Conservation (phyloP, 2,329 filamentous ascomycete genomes). For the Colletotrichum filicis region DNA sequence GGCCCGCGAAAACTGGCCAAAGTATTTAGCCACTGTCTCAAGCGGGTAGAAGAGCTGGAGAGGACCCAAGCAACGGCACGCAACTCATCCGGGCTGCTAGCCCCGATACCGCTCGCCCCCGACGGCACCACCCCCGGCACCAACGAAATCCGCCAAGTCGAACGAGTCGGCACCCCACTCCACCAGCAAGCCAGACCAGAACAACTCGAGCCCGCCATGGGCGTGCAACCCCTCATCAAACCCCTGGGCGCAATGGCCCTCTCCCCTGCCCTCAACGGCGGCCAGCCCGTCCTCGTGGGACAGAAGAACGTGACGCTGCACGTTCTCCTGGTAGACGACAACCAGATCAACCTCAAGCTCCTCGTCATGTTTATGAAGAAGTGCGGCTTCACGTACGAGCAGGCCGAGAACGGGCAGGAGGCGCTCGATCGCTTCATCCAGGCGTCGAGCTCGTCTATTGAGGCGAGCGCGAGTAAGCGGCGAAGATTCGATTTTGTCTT, state of each 20-base stretch:
- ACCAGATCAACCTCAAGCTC: constrained; percentile 54
- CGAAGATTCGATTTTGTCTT: constrained; percentile 48
- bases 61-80: neutral
- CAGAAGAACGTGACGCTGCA: constrained; percentile 22
- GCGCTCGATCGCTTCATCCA: constrained; percentile 56
- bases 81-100: neutral
- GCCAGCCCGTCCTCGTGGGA: constrained; percentile 9
- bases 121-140: neutral
- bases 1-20: constrained; percentile 45
- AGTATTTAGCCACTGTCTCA: constrained; percentile 40
- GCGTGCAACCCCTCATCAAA: neutral
- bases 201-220: neutral
- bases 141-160: neutral
- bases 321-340: constrained; percentile 54
- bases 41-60: constrained; percentile 3
- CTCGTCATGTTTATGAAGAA: constrained; percentile 55
- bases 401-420: constrained; percentile 58
- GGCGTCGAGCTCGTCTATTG: constrained; percentile 30
- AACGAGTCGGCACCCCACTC: constrained; percentile 1
- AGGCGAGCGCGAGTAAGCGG: constrained; percentile 7
- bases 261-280: neutral
- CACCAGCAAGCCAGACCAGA: neutral
- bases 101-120: neutral
- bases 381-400: constrained; percentile 51
- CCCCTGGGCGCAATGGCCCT: constrained; percentile 11